Conservation (phyloP, 768 basidiomycete genomes). For the Termitomyces eurrhizus region DNA sequence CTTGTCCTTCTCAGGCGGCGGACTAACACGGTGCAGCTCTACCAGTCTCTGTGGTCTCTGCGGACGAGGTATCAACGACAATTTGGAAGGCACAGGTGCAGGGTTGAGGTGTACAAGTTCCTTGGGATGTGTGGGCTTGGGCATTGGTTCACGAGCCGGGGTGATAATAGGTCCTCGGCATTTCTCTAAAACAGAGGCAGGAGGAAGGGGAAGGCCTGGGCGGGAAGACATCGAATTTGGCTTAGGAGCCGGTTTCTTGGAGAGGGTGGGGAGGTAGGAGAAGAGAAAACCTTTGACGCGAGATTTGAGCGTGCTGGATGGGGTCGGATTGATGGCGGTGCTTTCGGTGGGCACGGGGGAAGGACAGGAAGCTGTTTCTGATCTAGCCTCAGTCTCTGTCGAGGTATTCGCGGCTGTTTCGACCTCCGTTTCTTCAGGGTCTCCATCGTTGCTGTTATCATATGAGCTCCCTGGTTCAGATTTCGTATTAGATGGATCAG, state of each 20-base stretch:
- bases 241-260: conserved; percentile 29
- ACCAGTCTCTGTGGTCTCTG: conserved; percentile 42
- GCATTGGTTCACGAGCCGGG: conserved; percentile 47
- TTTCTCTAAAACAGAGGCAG: conserved; percentile 45
- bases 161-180: conserved; percentile 55
- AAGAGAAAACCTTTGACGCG: conserved; percentile 55
- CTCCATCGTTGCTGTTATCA: not conserved
- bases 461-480: not conserved
- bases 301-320: conserved; percentile 34
- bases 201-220: conserved; percentile 51
- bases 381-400: not conserved
- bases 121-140: conserved; percentile 50
- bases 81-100: conserved; percentile 39
- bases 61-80: conserved; percentile 39
- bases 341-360: not conserved
- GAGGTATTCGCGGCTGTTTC: not conserved
- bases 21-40: conserved; percentile 43
- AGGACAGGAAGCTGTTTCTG: not conserved
- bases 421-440: not conserved
- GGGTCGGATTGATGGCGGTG: not conserved
- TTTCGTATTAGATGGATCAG: not conserved
- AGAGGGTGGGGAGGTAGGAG: conserved; percentile 55
- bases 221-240: conserved; percentile 13
- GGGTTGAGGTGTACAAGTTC: conserved; percentile 63
- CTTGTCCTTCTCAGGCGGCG: conserved; percentile 20